phyloP scores from a whole-genome alignment of 305 asterid species.

The Fraxinus sp. region DNA sequence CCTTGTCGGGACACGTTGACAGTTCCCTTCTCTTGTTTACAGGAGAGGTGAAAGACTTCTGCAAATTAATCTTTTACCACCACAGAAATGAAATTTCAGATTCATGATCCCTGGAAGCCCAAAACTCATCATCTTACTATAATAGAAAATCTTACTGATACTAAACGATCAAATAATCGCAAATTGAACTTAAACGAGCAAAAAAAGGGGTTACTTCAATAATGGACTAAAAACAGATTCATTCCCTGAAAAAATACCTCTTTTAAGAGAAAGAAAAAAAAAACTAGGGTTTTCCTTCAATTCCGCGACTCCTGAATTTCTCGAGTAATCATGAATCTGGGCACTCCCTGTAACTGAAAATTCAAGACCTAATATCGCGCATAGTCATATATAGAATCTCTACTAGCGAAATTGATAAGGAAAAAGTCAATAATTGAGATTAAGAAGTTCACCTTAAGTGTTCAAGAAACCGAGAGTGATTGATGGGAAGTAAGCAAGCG shows the following conservation, averaged over 20 bases:
- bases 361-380: neutral
- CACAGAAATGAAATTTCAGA: neutral
- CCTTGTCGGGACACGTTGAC: too few species aligned
- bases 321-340: neutral
- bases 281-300: constrained; percentile 28
- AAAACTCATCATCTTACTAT: neutral
- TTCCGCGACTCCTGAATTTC: neutral
- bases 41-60: neutral
- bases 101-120: neutral
- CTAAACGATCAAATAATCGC: neutral
- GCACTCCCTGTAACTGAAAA: neutral
- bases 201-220: neutral
- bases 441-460: neutral
- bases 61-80: neutral
- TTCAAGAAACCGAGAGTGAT: neutral
- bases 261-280: neutral
- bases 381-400: neutral
- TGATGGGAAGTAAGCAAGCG: neutral
- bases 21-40: too few species aligned
- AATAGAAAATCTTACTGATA: neutral
- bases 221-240: neutral
- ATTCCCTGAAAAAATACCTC: constrained; percentile 17
- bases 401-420: neutral
- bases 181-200: neutral
- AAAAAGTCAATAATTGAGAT: neutral